These are phyloP conservation scores for Insectozyma bohioensis DNA, from an alignment of 1,139 yeast species.

Conservation along the genomic window DNA sequence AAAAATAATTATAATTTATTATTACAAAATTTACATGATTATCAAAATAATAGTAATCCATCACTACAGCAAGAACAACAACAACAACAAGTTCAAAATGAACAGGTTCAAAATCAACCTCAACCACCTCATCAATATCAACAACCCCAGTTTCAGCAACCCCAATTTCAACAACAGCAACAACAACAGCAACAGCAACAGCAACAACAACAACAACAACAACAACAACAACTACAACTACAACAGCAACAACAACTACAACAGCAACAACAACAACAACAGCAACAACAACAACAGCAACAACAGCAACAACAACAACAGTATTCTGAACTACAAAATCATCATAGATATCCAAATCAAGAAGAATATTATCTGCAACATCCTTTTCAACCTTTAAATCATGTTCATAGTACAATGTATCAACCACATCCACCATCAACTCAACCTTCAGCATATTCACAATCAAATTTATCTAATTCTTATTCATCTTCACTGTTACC, in stretches of 20 bases:
- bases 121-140: constrained; percentile 1
- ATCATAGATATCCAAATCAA: not conserved
- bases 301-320: constrained; percentile 1
- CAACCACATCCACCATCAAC: constrained; percentile 1
- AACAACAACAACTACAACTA: not conserved
- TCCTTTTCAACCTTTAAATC: constrained; percentile 4
- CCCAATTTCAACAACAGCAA: not conserved
- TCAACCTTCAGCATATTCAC: not conserved
- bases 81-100: constrained; percentile 3
- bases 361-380: no score
- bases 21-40: constrained; percentile 1
- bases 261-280: not conserved
- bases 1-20: constrained; percentile 7
- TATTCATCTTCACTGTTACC: constrained; percentile 5
- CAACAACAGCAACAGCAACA: not conserved
- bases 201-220: not conserved
- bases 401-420: no score
- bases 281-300: not conserved
- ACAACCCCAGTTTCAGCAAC: constrained; percentile 1
- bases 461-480: constrained; percentile 1
- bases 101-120: constrained; percentile 2
- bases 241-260: constrained; percentile 1
- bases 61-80: constrained; percentile 1
- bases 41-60: no score
- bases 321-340: not conserved